These are phyloP conservation scores for Schizophyllum amplum DNA, from an alignment of 1,284 basidiomycete genomes.

Conservation along the genomic window DNA sequence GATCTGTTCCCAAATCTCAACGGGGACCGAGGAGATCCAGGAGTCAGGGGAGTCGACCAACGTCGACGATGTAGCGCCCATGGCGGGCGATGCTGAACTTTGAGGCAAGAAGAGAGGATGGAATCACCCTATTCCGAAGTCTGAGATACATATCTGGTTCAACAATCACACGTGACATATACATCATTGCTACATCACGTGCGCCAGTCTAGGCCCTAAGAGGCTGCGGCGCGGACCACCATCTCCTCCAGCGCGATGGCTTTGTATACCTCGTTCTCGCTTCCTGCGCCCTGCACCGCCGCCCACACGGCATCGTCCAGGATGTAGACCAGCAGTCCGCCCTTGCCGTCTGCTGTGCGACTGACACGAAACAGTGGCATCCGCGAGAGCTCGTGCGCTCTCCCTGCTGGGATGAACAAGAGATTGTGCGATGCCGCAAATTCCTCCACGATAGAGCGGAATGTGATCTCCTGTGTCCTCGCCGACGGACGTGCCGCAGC, in stretches of 20 bases:
- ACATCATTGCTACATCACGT: neutral
- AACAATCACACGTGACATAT: neutral
- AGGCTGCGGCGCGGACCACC: conserved; percentile 47
- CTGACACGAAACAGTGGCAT: conserved; percentile 86
- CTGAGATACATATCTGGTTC: too few species aligned
- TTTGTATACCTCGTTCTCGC: conserved; percentile 45
- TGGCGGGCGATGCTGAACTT: too few species aligned
- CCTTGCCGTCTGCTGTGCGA: conserved; percentile 68
- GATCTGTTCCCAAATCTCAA: neutral
- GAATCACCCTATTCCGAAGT: too few species aligned
- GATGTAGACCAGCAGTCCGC: conserved; percentile 79
- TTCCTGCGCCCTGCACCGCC: conserved; percentile 30
- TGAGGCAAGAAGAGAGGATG: too few species aligned
- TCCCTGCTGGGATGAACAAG: conserved; percentile 80
- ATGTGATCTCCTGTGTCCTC: conserved; percentile 74
- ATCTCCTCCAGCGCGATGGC: conserved; percentile 63
- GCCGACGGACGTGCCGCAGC: conserved; percentile 30
- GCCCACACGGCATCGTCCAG: conserved; percentile 87
- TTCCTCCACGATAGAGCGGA: conserved; percentile 87
- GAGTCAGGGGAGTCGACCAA: neutral
- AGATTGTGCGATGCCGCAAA: conserved; percentile 78
- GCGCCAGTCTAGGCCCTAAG: too few species aligned
- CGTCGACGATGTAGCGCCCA: neutral
- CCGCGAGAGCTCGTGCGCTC: conserved; percentile 73
- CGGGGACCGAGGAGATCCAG: neutral